Base-by-base conservation (phyloP, 805 yeast species). In the Wickerhamomyces chambardii region DNA sequence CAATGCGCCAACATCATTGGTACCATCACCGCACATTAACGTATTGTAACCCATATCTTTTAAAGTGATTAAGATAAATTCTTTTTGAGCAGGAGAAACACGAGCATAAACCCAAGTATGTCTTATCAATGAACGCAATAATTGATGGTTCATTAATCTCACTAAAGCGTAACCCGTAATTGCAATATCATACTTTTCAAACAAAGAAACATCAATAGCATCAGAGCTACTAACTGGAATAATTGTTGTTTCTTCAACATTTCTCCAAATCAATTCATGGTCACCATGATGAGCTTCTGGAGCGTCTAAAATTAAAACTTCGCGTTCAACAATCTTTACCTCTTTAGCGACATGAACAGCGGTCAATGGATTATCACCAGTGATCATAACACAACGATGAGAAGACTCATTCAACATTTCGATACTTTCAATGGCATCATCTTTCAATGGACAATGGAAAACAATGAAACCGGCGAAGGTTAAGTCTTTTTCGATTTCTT, bases 11-110 rank as follows among this genome's bases (percentile, higher is more conserved):
- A 92, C 98, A 68, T 92, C 98, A 56, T 92, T 92, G n/a, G 98
- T 92, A 63, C 98, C 98, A 63, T 92, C 98, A 69, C 98, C 98
- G 63, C 98, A 92, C 98, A 92, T 92, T 50, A 92, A 71, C 17
- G 97, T 92, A 53, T 76, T 82, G 62, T 90, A 92, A 18, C 96
- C 96, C 56, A 85, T 71, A 42, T 76, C 79, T 59, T 90, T 92
- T 57, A 85, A 73, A 28, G 87, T 73, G 42, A 78, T 80, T 51
- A 92, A 68, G 48, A 92, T 78, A 46, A 82, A 86, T 61, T 92
- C 98, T 63, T 92, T 92, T 64, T 92, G 98, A 18, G 82, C 53
- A 29, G 98, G 98, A 6, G 97, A 90, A 24, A 92, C 97, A 64
- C 98, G 82, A 31, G 98, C 97, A 55, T 85, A 92, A 32, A 92